These are phyloP conservation scores for Fusarium sp. DNA, from an alignment of 2,329 filamentous ascomycete species.

Conservation along the genomic window DNA sequence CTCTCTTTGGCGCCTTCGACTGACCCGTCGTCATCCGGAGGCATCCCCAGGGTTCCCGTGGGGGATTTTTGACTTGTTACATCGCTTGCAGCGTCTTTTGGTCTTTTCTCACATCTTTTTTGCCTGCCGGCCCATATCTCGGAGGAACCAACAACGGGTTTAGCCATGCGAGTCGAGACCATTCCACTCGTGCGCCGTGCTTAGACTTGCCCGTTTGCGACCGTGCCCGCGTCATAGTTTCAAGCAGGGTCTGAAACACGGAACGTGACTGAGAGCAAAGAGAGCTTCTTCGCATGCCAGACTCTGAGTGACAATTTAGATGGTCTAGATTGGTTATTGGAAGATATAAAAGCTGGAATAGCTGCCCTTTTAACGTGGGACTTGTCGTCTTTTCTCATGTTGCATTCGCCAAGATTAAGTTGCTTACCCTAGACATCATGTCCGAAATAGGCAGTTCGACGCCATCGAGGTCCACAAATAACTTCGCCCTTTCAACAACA, in stretches of 20 bases:
- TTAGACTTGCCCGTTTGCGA: not conserved
- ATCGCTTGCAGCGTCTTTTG: not conserved
- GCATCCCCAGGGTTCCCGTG: not conserved
- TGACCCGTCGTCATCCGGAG: not conserved
- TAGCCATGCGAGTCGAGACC: not conserved
- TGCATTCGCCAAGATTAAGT: too few relatives aligned
- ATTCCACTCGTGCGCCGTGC: not conserved
- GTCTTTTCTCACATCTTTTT: not conserved
- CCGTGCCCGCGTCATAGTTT: not conserved
- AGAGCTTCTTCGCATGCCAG: not conserved
- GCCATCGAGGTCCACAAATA: conserved; percentile 27
- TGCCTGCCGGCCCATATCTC: not conserved
- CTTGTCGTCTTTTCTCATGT: not conserved
- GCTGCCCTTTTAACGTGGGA: not conserved
- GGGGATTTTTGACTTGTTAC: not conserved
- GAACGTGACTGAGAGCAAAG: not conserved
- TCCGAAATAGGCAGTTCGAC: conserved; percentile 23
- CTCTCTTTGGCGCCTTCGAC: not conserved
- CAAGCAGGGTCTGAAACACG: not conserved
- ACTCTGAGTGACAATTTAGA: not conserved
- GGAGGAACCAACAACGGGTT: not conserved
- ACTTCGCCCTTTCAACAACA: not conserved
- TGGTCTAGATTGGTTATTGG: not conserved
- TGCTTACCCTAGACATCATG: conserved; percentile 17
- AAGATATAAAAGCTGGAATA: not conserved